phyloP scores from a whole-genome alignment of 2,329 filamentous ascomycete genomes.

The Venturiaceae sp. region DNA sequence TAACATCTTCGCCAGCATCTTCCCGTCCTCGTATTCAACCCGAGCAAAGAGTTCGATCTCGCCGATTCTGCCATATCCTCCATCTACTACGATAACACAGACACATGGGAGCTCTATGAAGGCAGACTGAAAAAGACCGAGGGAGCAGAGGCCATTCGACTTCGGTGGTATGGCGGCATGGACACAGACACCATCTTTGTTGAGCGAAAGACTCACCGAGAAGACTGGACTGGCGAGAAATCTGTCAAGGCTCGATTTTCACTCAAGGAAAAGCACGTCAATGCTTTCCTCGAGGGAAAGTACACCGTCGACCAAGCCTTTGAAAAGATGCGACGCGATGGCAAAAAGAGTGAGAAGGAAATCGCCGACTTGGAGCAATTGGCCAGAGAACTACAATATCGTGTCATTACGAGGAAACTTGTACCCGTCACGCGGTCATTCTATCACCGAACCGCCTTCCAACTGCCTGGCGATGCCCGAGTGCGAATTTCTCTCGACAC shows the following conservation, averaged over 20 bases:
- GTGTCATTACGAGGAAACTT: constrained; percentile 76
- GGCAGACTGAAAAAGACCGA: constrained; percentile 96
- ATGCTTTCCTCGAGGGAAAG: constrained; percentile 76
- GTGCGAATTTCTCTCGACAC: constrained; percentile 96
- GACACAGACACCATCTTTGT: constrained; percentile 91
- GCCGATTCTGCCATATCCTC: constrained; percentile 93
- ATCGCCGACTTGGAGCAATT: constrained; percentile 87
- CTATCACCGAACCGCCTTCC: constrained; percentile 96
- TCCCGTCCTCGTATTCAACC: constrained; percentile 93
- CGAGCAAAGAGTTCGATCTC: constrained; percentile 88
- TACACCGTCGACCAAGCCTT: constrained; percentile 83
- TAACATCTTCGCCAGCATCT: constrained; percentile 50
- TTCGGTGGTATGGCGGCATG: constrained; percentile 98
- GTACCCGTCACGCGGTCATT: constrained; percentile 88
- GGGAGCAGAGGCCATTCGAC: constrained; percentile 88
- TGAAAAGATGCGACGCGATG: constrained; percentile 90
- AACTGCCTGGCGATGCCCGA: constrained; percentile 88
- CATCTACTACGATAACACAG: constrained; percentile 94
- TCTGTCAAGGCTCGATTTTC: constrained; percentile 96
- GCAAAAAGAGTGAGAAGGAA: constrained; percentile 85
- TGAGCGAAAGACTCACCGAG: constrained; percentile 93
- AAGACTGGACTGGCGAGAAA: constrained; percentile 99
- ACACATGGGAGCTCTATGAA: constrained; percentile 89
- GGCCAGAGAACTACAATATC: constrained; percentile 88
- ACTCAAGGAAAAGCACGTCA: constrained; percentile 95